Base-by-base conservation (phyloP, 2,329 filamentous ascomycete genomes). In the Raffaelea ambrosiae region DNA sequence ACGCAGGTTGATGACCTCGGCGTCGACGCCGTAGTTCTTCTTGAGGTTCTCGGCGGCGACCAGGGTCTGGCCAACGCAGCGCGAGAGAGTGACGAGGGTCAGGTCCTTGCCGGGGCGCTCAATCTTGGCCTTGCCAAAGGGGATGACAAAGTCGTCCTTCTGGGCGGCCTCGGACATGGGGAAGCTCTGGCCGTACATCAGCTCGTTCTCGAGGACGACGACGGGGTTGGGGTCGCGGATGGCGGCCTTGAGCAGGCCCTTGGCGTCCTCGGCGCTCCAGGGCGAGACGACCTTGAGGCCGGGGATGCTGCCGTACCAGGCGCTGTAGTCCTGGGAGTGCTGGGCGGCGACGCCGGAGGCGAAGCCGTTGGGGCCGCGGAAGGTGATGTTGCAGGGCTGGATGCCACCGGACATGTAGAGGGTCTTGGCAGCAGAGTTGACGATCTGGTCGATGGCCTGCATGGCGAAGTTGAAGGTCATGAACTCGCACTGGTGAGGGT, bases 401-500 rank as follows among this genome's bases (percentile, higher is more conserved):
- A 96, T 97, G 69, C 93, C 93, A 62, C 93, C 93, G 55, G 93
- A 97, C 93, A 98, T 98, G 79, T 98, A 98, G 65, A 98, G 91
- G 49, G 93, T 98, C 80, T 98, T 98, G 64, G 89, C 93, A 59
- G 79, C 93, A 44, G 91, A 97, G 83, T 98, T 98, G 81, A 98
- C 90, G 66, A 98, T 88, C 70, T 98, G 93, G 69, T 98, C 93
- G 70, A 98, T 98, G 66, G 93, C 88, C 76, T 98, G 93, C 93
- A 98, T 98, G 69, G 93, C 91, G 67, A 97, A 97, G 81, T 98
- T 98, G 83, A 95, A 97, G 63, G 93, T 98, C 93, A 98, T 98
- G 79, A 98, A 98, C 76, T 98, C 93, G 80, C 86, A 93, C 88
- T 93, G 57, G 9, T 21, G 19, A 47, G 8, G 13, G 35, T 20